phyloP scores from a whole-genome alignment of 768 basidiomycete genomes.

The Tulasnella sp. region DNA sequence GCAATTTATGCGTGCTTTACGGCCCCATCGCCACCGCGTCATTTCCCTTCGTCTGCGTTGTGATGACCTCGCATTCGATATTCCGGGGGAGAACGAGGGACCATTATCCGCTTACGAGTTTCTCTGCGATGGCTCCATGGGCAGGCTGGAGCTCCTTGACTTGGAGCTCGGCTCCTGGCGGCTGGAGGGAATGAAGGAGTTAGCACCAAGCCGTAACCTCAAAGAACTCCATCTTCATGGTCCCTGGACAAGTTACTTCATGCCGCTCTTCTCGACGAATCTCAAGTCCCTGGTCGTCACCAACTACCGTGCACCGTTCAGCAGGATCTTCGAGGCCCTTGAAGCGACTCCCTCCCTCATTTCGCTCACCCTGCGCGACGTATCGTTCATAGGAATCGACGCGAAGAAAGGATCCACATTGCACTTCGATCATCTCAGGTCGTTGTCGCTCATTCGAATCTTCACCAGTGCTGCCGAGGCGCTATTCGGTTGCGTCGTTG shows the following conservation, averaged over 20 bases:
- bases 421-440: neutral
- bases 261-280: neutral
- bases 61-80: neutral
- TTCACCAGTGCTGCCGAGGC: neutral
- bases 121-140: neutral
- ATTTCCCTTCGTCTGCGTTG: neutral
- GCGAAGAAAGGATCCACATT: neutral
- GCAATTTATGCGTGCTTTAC: neutral
- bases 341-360: neutral
- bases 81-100: neutral
- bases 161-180: neutral
- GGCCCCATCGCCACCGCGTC: neutral
- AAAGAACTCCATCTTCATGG: neutral
- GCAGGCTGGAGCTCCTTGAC: neutral
- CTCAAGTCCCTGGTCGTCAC: neutral
- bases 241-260: neutral
- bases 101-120: neutral
- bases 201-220: neutral
- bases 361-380: neutral
- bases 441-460: neutral
- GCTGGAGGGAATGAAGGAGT: neutral
- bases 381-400: neutral
- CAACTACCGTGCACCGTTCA: neutral
- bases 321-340: neutral
- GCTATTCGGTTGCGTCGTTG: neutral